Evolutionary conservation across 2,329 filamentous ascomycete genomes (phyloP), one percentile per base, ranked within the genome.

Genomic region (Calonectria honghensis): DNA sequence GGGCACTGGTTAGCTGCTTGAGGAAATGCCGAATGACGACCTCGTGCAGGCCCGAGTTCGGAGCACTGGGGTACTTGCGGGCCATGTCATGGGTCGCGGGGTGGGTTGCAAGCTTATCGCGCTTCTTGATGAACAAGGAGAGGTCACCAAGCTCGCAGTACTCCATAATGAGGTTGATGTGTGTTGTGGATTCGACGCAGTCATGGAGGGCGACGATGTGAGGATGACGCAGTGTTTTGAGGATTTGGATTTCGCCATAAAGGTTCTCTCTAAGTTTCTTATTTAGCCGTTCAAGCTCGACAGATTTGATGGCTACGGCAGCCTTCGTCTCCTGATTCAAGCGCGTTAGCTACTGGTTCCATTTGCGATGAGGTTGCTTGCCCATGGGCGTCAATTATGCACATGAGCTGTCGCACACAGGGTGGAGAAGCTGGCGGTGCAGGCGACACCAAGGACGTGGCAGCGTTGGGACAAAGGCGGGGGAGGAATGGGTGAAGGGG

Each of bases 81-180:
- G 97, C 95, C 92, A 98, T 96, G 79, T 98, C 95, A 82, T 92
- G 91, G 4, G 96, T 97, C 68, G 95, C 94, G 35, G 94, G 92
- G 83, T 98, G 94, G 66, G 93, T 94, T 57, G 90, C 90, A 59
- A 98, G 91, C 82, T 93, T 94, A 75, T 96, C 93, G 75, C 96
- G 92, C 87, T 97, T 97, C 89, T 97, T 98, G 87, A 99, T 98
- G 85, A 99, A 98, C 69, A 96, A 90, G 14, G 97, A 98, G 73
- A 99, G 87, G 83, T 99, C 97, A 29, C 97, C 96, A 51, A 99
- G 91, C 83, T 98, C 95, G 87, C 97, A 98, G 86, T 97, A 98
- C 87, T 99, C 97, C 96, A 98, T 99, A 77, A 98, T 93, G 73
- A 99, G 91, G 86, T 99, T 97, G 86, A 98, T 98, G 82, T 98